phyloP scores from a whole-genome alignment of 2,329 filamentous ascomycete species.

The Eutypa lata region DNA sequence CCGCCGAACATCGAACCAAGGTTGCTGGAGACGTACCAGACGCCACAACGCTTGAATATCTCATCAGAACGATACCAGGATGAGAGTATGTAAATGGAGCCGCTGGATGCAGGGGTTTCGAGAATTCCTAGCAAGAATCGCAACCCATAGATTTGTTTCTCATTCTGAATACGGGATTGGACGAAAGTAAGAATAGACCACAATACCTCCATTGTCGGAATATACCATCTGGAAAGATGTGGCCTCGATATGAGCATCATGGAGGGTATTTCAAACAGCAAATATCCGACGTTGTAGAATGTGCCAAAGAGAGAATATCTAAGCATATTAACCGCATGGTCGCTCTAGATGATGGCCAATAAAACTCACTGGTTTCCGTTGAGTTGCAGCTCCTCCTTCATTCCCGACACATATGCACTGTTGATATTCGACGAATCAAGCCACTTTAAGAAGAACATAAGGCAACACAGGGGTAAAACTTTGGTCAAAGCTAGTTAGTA shows the following conservation, averaged over 20 bases:
- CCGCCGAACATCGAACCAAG: constrained; percentile 47
- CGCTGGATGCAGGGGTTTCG: constrained; percentile 11
- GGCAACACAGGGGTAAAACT: constrained; percentile 33
- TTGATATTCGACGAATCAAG: constrained; percentile 6
- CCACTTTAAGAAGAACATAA: constrained; percentile 33
- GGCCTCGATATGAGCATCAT: constrained; percentile 15
- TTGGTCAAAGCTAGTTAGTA: background rate
- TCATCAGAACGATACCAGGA: constrained; percentile 29
- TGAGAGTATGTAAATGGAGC: constrained; percentile 22
- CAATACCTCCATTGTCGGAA: constrained; percentile 13
- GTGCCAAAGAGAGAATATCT: constrained; percentile 11
- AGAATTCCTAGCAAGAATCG: constrained; percentile 27
- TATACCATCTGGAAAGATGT: constrained; percentile 9
- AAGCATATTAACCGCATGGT: background rate
- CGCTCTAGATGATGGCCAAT: background rate
- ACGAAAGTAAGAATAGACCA: constrained; percentile 15
- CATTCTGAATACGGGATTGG: constrained; percentile 14
- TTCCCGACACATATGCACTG: constrained; percentile 4
- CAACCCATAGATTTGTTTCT: constrained; percentile 21
- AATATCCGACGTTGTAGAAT: constrained; percentile 14
- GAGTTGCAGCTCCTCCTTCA: constrained; percentile 6
- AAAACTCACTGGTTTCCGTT: constrained; percentile 4
- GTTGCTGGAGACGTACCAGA: constrained; percentile 45
- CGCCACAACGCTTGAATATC: constrained; percentile 43
- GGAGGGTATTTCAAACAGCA: constrained; percentile 14